Evolutionary conservation across 129 eudicot species (phyloP).

Genomic region (Deinandra increscens): DNA sequence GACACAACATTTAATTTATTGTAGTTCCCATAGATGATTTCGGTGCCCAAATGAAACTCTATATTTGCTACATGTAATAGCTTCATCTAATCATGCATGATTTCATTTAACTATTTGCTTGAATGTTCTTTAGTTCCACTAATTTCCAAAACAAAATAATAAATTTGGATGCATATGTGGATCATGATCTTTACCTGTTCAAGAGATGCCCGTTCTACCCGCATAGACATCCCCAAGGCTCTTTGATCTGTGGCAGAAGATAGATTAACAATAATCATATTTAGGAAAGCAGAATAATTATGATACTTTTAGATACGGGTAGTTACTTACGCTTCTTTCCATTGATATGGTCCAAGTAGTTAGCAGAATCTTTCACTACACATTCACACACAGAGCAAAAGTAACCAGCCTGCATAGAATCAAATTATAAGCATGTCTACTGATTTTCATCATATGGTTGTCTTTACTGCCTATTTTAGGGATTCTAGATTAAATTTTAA

Average conservation of each 20-base stretch:
- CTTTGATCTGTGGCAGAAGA: slow-evolving; percentile 73
- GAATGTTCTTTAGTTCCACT: background rate
- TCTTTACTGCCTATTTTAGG: slow-evolving; percentile 9
- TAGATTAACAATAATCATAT: slow-evolving; percentile 12
- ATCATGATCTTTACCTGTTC: slow-evolving; percentile 67
- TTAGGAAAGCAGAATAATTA: background rate
- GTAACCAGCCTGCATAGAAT: slow-evolving; percentile 92
- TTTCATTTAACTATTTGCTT: background rate
- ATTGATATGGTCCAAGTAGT: slow-evolving; percentile 96
- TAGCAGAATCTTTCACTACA: slow-evolving; percentile 98
- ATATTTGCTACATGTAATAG: background rate
- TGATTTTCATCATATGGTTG: slow-evolving; percentile 7
- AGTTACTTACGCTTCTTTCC: slow-evolving; percentile 92
- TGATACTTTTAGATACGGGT: background rate
- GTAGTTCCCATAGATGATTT: background rate
- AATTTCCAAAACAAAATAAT: background rate
- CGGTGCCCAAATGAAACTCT: background rate
- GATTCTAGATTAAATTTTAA: background rate
- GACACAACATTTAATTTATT: slow-evolving; percentile 1
- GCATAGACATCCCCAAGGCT: slow-evolving; percentile 99
- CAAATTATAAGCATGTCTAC: slow-evolving; percentile 6
- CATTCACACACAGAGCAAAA: slow-evolving; percentile 98
- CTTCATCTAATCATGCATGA: background rate
- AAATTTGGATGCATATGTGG: background rate
- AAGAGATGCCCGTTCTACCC: slow-evolving; percentile 87